Evolutionary conservation across 345 rosid species (phyloP), one percentile per base, ranked within the genome.

Genomic region (Salix udensis): DNA sequence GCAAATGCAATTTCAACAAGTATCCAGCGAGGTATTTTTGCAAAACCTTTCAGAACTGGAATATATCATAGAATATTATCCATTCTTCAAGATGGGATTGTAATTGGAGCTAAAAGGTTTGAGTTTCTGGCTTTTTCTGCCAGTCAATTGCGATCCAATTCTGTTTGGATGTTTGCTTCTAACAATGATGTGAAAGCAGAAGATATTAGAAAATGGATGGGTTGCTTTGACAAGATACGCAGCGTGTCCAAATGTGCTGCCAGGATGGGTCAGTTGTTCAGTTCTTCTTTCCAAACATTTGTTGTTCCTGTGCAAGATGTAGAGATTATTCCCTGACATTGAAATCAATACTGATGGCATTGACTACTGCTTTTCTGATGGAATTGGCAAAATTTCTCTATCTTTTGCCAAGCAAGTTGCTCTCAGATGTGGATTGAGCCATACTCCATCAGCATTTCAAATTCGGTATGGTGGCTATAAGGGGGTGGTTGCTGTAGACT

Each of bases 161-260:
- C 98, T 24, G 92, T 89, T 68, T 95, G 98, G 98, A 91, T 93
- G 97, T 95, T 95, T 88, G 94, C 98, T 65, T 95, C 96, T 68
- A 93, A 90, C 79, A 90, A 89, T 40, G 78, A 89, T n/a, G 67
- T 90, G 84, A 95, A 75, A 76, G 96, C 98, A 1, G 91, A 88
- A 81, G 87, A 88, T 72, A 83, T 95, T 40, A 88, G 98, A 85
- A 92, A 88, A 72, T 95, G 97, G 98, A 95, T 93, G 98, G 98
- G 97, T 69, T 91, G 98, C 87, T 95, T 95, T 81, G 88, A 90
- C 65, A 89, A 83, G 70, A 91, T 95, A 60, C 86, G 89, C 39
- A 89, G 89, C 61, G 86, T 91, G 42, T 91, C 98, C 15, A 95
- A 93, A 79, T 91, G 94, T 85, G 96, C 98, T 69, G 97, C 98